Evolutionary conservation across 495 filamentous ascomycete genomes (phyloP).

Genomic region (Aspergillus wentii): DNA sequence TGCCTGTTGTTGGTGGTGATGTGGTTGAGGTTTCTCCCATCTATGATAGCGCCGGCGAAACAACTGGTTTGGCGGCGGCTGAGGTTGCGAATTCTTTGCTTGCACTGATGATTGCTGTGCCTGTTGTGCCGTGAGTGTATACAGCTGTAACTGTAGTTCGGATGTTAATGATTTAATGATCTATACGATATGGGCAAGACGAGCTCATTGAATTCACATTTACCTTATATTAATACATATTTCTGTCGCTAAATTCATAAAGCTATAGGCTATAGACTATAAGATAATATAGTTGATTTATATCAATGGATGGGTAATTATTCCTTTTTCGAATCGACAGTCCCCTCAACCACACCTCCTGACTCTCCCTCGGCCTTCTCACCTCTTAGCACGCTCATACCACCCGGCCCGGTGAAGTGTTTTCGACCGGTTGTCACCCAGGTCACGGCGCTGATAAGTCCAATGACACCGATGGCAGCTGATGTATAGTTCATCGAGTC

Average conservation of each 20-base stretch:
- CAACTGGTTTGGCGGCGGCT: conserved; percentile 44
- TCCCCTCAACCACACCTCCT: too few species aligned
- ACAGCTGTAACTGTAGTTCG: too few species aligned
- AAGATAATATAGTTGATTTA: too few species aligned
- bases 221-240: too few species aligned
- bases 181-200: too few species aligned
- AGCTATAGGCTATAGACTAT: too few species aligned
- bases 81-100: conserved; percentile 34
- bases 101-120: conserved; percentile 13
- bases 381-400: conserved; percentile 16
- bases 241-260: too few species aligned
- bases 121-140: too few species aligned
- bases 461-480: conserved; percentile 51
- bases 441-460: conserved; percentile 43
- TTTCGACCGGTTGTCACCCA: conserved; percentile 50
- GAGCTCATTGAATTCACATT: too few species aligned
- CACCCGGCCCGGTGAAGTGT: conserved; percentile 45
- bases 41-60: conserved; percentile 45
- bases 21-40: conserved; percentile 49
- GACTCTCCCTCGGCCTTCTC: background rate
- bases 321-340: too few species aligned
- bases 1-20: conserved; percentile 48
- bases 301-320: too few species aligned
- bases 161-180: too few species aligned
- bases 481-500: conserved; percentile 58